Base-by-base conservation (phyloP, 1,139 yeast species). In the Blastobotrys persicus region DNA sequence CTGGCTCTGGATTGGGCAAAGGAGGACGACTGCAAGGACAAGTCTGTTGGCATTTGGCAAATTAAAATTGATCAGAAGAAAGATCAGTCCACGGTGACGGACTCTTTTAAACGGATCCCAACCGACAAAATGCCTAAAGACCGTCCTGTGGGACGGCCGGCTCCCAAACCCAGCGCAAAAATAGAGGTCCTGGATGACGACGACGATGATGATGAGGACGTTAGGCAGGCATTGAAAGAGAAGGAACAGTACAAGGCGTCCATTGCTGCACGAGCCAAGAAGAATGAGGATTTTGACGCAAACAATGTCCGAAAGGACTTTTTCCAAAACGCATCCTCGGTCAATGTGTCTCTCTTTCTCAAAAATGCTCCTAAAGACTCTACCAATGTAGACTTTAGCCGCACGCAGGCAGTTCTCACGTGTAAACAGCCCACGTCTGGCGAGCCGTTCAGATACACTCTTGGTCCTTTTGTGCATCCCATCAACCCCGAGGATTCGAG, bases 331-430 rank as follows among this genome's bases (percentile, higher is more conserved):
- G 64, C 71, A 13, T 72, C 72, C 0, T 65, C 69, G 2, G 78
- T 89, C 13, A 81, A 83, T 4, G 73, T 91, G 31, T 81, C 95
- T 1, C 71, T 92, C 5, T 92, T 85, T 59, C 81, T 88, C 49
- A 83, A 85, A 56, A 78, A 78, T 39, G 74, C 84, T 28, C 81
- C 85, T 16, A 67, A 70, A 44, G 76, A 73, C 2, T 59, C 70
- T 1, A 66, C 75, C 38, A 59, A 62, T 2, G 69, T 80, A 14
- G 65, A 68, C 1, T 73, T 80, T 49, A 44, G 60, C 1, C 56
- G 54, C 2, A 61, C 75, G 0, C 71, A 77, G 1, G 54, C 54
- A 2, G 54, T 59, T 14, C 14, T 50, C 16, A 31, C 48, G 7
- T 56, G 51, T 37, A 51, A 48, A n/a, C 47, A 55, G 44, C 53